These are phyloP conservation scores for Xerocomellus dryophilus DNA, from an alignment of 768 basidiomycete species.

Conservation along the genomic window DNA sequence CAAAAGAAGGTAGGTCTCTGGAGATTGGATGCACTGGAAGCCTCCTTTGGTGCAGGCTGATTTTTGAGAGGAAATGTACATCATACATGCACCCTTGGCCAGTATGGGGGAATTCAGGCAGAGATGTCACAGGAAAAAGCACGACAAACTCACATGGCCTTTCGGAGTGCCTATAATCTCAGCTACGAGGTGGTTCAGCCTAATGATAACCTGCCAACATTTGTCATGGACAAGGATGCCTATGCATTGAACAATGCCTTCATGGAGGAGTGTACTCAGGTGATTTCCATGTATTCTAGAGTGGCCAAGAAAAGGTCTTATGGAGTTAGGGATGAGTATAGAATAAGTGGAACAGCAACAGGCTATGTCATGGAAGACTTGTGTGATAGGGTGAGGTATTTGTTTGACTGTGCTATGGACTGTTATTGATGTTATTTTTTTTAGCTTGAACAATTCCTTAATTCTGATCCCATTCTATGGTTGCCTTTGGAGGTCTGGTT, in stretches of 20 bases:
- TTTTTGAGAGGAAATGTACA: slow-evolving; percentile 3
- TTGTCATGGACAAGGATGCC: not conserved
- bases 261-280: not conserved
- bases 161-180: slow-evolving; percentile 16
- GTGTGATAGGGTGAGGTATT: not conserved
- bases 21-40: not conserved
- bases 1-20: not conserved
- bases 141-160: slow-evolving; percentile 8
- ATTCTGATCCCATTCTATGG: slow-evolving; percentile 1
- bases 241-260: slow-evolving; percentile 7
- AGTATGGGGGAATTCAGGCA: slow-evolving; percentile 11
- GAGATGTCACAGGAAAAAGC: slow-evolving; percentile 7
- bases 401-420: not conserved
- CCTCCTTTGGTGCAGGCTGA: slow-evolving; percentile 8
- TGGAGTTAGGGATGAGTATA: slow-evolving; percentile 9
- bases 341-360: slow-evolving; percentile 2
- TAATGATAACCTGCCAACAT: not conserved
- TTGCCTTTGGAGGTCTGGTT: slow-evolving; percentile 7
- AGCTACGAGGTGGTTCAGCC: slow-evolving; percentile 8
- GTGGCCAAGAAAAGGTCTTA: slow-evolving; percentile 4
- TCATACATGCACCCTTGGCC: slow-evolving; percentile 4
- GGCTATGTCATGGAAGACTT: not conserved
- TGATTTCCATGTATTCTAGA: not conserved
- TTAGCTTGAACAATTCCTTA: not conserved
- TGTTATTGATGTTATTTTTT: not conserved